phyloP scores from a whole-genome alignment of 768 basidiomycete genomes.

The Tricholoma saponaceum region DNA sequence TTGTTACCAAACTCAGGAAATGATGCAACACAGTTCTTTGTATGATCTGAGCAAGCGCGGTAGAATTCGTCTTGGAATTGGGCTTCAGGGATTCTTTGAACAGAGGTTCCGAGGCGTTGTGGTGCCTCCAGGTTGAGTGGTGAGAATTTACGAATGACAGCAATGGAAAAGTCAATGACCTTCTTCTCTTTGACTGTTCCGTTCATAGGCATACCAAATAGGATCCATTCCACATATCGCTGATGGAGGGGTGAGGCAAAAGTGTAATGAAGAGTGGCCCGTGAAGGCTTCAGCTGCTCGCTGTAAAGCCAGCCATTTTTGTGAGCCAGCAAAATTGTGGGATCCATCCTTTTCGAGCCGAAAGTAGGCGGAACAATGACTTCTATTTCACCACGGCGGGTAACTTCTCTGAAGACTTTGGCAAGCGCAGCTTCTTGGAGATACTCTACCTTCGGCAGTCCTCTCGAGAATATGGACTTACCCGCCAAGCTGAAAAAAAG shows the following conservation, averaged over 20 bases:
- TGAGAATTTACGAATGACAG: slow-evolving; percentile 9
- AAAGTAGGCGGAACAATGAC: neutral
- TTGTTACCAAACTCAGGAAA: slow-evolving; percentile 13
- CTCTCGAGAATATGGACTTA: slow-evolving; percentile 5
- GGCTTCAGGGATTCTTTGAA: slow-evolving; percentile 12
- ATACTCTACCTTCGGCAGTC: slow-evolving; percentile 3
- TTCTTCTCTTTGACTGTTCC: neutral
- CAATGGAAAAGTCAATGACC: slow-evolving; percentile 5
- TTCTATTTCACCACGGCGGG: slow-evolving; percentile 1
- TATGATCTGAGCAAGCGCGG: slow-evolving; percentile 6
- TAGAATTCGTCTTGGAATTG: slow-evolving; percentile 18
- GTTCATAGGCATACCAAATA: slow-evolving; percentile 1
- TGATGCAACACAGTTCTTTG: slow-evolving; percentile 12
- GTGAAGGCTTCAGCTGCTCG: neutral
- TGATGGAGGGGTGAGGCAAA: slow-evolving; percentile 14
- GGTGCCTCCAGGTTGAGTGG: slow-evolving; percentile 5
- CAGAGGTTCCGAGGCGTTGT: slow-evolving; percentile 6
- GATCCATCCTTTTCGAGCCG: neutral
- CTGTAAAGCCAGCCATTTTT: slow-evolving; percentile 10
- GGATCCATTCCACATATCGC: slow-evolving; percentile 15
- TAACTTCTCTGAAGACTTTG: slow-evolving; percentile 7
- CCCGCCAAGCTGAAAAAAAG: slow-evolving; percentile 1
- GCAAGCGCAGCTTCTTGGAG: slow-evolving; percentile 5
- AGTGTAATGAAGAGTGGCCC: slow-evolving; percentile 4
- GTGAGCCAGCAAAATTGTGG: slow-evolving; percentile 1